Conservation (phyloP, 1,139 yeast species). For the Saccharomycopsis crataegensis region DNA sequence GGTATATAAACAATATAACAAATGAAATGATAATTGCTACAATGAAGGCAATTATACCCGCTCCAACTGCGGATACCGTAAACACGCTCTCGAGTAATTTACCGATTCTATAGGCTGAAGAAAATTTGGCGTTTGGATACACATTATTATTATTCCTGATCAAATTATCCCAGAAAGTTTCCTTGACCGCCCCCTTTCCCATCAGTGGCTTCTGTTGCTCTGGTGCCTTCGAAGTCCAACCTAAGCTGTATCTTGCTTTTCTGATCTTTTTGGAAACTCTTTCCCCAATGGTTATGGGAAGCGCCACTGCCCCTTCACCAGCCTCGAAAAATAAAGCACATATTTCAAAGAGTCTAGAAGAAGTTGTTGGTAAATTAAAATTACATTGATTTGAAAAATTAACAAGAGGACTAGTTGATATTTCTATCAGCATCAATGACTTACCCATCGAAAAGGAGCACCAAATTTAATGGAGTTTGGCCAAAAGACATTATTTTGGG, state of each 20-base stretch:
- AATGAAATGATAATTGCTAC: not conserved
- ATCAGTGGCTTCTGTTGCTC: not conserved
- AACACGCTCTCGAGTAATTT: not conserved
- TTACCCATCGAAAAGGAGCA: conserved; percentile 2
- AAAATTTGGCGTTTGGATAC: not conserved
- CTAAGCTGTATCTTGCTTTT: not conserved
- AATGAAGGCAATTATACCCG: not conserved
- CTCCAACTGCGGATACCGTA: not conserved
- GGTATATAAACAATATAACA: not conserved
- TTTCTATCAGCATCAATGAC: not conserved
- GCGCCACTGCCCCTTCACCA: not conserved
- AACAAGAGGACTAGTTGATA: not conserved
- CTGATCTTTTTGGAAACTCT: not conserved
- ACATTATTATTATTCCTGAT: not conserved
- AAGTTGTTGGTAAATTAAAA: not conserved
- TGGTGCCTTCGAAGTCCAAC: not conserved
- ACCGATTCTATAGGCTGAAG: not conserved
- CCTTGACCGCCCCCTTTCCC: not conserved
- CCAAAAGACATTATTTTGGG: too few relatives aligned
- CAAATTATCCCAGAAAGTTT: not conserved
- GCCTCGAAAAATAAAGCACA: conserved; percentile 2
- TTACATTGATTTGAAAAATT: not conserved
- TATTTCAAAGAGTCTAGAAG: not conserved
- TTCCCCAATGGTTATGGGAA: not conserved
- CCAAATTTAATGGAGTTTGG: not conserved